A percentile compares a stretch with the other conserved stretches of the same genome.
phyloP scores from a whole-genome alignment of 2,329 filamentous ascomycete genomes.

The Epichloe sibirici region DNA sequence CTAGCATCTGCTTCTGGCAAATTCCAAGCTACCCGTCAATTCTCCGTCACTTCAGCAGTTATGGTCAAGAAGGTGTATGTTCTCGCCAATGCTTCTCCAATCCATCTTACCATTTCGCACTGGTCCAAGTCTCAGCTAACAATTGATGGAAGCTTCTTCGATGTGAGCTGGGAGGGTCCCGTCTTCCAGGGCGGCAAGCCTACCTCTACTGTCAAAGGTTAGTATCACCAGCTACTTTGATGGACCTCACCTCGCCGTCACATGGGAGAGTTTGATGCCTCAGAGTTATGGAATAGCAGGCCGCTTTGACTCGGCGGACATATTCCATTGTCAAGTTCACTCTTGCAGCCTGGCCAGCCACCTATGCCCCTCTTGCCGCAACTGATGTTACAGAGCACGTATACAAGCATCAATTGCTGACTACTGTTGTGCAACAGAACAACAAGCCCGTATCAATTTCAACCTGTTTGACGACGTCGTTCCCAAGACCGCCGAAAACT shows the following conservation, averaged over 20 bases:
- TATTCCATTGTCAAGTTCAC: background rate
- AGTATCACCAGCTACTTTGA: constrained; percentile 17
- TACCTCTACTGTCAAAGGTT: constrained; percentile 47
- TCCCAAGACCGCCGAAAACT: constrained; percentile 81
- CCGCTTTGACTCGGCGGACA: background rate
- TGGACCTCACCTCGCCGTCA: background rate
- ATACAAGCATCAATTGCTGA: constrained; percentile 2
- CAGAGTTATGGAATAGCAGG: background rate
- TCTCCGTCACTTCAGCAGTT: constrained; percentile 46
- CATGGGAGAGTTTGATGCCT: background rate
- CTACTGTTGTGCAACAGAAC: constrained; percentile 32
- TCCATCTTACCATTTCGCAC: background rate
- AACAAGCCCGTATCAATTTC: constrained; percentile 75
- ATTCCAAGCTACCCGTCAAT: constrained; percentile 30
- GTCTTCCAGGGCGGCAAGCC: constrained; percentile 47
- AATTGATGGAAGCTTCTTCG: constrained; percentile 47
- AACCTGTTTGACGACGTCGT: constrained; percentile 75
- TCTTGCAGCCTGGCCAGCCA: background rate
- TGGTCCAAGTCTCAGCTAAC: background rate
- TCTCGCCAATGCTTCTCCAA: constrained; percentile 7
- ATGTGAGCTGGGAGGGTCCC: constrained; percentile 61
- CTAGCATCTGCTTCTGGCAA: constrained; percentile 29
- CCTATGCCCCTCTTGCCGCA: background rate
- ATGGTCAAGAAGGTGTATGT: constrained; percentile 62
- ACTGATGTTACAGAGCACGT: background rate